Base-by-base conservation (phyloP, 1,284 basidiomycete genomes). In the Marasmius tenuissimus region DNA sequence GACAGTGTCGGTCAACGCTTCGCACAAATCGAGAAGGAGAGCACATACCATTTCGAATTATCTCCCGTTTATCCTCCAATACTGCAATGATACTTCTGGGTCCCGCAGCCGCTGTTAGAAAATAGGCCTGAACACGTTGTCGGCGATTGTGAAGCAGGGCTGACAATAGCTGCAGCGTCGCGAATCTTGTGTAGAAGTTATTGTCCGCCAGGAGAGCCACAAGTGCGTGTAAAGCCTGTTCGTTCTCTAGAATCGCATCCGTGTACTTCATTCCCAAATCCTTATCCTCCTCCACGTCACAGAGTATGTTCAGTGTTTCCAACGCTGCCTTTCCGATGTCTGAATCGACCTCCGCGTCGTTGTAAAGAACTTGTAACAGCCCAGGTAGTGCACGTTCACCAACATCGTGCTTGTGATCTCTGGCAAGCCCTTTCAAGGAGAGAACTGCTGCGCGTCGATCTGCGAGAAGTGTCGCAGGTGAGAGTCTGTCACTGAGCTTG, bases 361-460 rank as follows among this genome's bases (percentile, higher is more conserved):
- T 92, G 67, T 89, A 82, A 40, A 97, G 79, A 11, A 95, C 91
- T 35, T 91, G 87, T 6, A 97, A 74, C 5, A 97, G 83, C 1
- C 92, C 89, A 5, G 83, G 78, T 14, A 98, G 79, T 1, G 93
- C 91, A 57, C 83, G 81, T 65, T 85, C 82, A 11, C 93, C 94
- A 20, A 97, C 91, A 62, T 97, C 93, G 63, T 87, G 82, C 73
- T 93, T 96, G 81, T 93, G 95, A 76, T 97, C 96, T 60, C 96
- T 85, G 53, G 91, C 83, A 55, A 98, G 86, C 14, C 96, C 96
- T 74, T 98, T 98, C 68, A 99, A 85, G 0, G 94, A 87, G 49
- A 98, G 81, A 9, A 99, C 89, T 0, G 96, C 92, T 18, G 96
- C 96, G 57, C 94, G 86, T 67, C 96, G 84, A 77, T 98, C 97